A percentile compares a stretch with the other conserved stretches of the same genome.
phyloP scores from a whole-genome alignment of 495 filamentous ascomycete genomes.

The Neohortaea acidophila region DNA sequence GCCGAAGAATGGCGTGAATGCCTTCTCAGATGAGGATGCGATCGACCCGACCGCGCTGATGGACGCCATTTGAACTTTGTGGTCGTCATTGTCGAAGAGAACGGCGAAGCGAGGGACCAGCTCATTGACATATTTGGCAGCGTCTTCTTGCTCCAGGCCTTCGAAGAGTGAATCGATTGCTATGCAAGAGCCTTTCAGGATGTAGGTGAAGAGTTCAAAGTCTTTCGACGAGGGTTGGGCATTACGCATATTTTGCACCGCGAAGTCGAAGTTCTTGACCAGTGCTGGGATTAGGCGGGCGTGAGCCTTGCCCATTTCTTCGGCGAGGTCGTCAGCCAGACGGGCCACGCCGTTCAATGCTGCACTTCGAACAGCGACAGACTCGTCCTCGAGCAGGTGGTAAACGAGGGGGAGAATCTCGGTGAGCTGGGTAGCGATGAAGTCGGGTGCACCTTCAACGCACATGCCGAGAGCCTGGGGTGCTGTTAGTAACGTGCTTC shows the following conservation, averaged over 20 bases:
- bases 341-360: slow-evolving; percentile 74
- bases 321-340: slow-evolving; percentile 81
- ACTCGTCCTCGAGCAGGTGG: slow-evolving; percentile 67
- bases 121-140: slow-evolving; percentile 63
- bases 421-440: slow-evolving; percentile 77
- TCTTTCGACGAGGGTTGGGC: slow-evolving; percentile 25
- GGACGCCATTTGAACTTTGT: slow-evolving; percentile 77
- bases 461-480: slow-evolving; percentile 86
- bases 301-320: slow-evolving; percentile 73
- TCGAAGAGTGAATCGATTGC: slow-evolving; percentile 85
- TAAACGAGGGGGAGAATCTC: slow-evolving; percentile 76
- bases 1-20: slow-evolving; percentile 81
- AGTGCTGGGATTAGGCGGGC: slow-evolving; percentile 65
- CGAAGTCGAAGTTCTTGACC: slow-evolving; percentile 73
- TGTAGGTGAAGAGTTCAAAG: slow-evolving; percentile 58
- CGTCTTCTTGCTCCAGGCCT: slow-evolving; percentile 70
- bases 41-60: slow-evolving; percentile 82
- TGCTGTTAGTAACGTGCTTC: too few species aligned
- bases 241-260: slow-evolving; percentile 29
- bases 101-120: slow-evolving; percentile 69
- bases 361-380: slow-evolving; percentile 67
- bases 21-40: slow-evolving; percentile 63
- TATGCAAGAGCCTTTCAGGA: slow-evolving; percentile 76
- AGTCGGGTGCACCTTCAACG: slow-evolving; percentile 92
- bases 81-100: slow-evolving; percentile 67